phyloP scores from a whole-genome alignment of 148 eudicot genomes.

The Rhododendron vialii region DNA sequence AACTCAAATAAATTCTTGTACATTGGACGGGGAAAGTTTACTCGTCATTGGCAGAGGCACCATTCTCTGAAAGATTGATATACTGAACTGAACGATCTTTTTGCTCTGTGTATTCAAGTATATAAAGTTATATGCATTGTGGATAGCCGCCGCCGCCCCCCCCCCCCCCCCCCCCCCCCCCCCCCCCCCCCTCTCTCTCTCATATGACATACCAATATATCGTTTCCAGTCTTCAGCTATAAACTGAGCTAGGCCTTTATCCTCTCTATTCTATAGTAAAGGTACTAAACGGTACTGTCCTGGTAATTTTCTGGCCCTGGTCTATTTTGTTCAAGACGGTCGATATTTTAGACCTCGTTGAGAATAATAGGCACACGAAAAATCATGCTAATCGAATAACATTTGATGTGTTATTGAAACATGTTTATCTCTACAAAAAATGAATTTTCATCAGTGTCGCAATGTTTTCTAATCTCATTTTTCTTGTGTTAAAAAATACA shows the following conservation, averaged over 20 bases:
- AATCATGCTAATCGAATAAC: too few relatives aligned
- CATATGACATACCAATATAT: not conserved
- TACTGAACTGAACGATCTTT: not conserved
- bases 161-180: not conserved
- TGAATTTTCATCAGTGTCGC: not conserved
- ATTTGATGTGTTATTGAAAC: not conserved
- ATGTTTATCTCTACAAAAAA: not conserved
- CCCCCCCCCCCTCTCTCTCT: not conserved
- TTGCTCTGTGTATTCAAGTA: not conserved
- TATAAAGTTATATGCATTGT: not conserved
- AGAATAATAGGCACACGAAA: too few relatives aligned
- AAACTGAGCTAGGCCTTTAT: not conserved
- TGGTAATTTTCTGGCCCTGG: too few relatives aligned
- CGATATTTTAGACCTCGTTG: too few relatives aligned
- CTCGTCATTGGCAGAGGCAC: not conserved
- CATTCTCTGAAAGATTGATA: not conserved
- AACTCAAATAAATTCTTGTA: not conserved
- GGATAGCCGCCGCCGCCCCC: not conserved
- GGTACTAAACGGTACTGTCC: too few relatives aligned
- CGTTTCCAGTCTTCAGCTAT: not conserved
- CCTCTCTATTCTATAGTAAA: too few relatives aligned
- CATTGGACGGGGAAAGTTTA: not conserved
- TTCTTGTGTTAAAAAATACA: too few relatives aligned
- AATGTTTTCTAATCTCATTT: too few relatives aligned
- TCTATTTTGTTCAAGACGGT: too few relatives aligned